Percentiles rank a stretch among this genome's conserved stretches.
Evolutionary conservation across 495 filamentous ascomycete species (phyloP).

Genomic region (Penicillium steckii): DNA sequence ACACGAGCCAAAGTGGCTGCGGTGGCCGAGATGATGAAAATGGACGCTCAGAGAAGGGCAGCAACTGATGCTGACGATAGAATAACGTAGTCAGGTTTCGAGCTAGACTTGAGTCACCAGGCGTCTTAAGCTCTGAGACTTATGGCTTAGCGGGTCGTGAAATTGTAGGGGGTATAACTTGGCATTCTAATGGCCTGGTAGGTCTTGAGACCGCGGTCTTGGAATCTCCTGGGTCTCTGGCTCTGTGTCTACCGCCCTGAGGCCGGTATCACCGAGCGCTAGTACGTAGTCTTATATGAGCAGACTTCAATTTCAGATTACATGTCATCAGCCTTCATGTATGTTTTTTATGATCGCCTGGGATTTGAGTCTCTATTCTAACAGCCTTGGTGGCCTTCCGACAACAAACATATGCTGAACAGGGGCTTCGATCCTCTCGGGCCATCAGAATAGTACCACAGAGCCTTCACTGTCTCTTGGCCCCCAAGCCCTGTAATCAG

Average conservation of each 20-base stretch:
- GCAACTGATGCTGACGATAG: not conserved
- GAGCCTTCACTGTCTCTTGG: not conserved
- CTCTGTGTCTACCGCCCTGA: conserved; percentile 1
- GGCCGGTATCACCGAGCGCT: not conserved
- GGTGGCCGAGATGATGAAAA: not conserved
- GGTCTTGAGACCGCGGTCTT: conserved; percentile 5
- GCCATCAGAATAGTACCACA: not conserved
- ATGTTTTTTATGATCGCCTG: not conserved
- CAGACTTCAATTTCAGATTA: conserved; percentile 1
- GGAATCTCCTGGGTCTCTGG: not conserved
- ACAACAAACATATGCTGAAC: not conserved
- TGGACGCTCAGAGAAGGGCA: not conserved
- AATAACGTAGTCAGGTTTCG: not conserved
- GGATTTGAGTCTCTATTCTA: not conserved
- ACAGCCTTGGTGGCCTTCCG: not conserved
- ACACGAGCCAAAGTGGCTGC: not conserved
- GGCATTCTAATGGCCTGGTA: not conserved
- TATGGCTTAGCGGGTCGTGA: not conserved
- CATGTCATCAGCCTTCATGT: not conserved
- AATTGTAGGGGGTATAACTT: not conserved
- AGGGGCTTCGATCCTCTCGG: not conserved
- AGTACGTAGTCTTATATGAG: conserved; percentile 1
- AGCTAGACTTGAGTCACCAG: not conserved
- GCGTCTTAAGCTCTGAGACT: not conserved
- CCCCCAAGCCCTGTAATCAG: no score